phyloP scores from a whole-genome alignment of 2,329 filamentous ascomycete species.

The Cladosporium sp. region DNA sequence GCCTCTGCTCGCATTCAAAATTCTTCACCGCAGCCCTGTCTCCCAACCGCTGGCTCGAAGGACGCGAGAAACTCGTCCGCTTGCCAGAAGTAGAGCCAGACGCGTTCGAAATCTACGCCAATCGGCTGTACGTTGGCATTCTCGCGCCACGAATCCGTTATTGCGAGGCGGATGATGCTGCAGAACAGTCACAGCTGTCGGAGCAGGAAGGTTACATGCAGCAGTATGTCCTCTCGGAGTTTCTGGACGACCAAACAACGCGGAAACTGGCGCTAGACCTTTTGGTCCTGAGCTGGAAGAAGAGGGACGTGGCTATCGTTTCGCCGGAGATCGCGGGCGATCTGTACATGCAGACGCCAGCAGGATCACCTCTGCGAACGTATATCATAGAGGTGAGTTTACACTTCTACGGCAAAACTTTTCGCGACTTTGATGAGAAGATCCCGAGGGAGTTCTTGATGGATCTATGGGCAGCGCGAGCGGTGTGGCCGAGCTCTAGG shows the following conservation, averaged over 20 bases:
- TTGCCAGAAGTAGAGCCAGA: background rate
- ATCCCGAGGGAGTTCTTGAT: no score
- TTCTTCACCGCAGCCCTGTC: background rate
- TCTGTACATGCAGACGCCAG: no score
- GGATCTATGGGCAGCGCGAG: no score
- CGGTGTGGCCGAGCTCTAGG: no score
- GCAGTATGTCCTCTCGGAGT: background rate
- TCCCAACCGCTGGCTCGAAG: slow-evolving; percentile 10
- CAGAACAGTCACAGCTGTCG: background rate
- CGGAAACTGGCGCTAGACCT: background rate
- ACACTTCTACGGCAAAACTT: no score
- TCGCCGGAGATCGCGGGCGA: no score
- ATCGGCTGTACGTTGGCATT: background rate
- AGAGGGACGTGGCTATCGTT: no score
- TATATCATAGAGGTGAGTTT: no score
- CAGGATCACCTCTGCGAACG: no score
- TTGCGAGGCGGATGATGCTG: background rate
- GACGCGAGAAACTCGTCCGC: background rate
- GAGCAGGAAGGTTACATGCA: background rate
- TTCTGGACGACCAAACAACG: background rate
- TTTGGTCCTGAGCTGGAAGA: no score
- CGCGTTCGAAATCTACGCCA: background rate
- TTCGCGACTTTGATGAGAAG: no score
- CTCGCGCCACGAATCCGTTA: background rate
- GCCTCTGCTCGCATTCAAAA: background rate